Evolutionary conservation across 805 yeast genomes (phyloP).

Genomic region (Vanderwaltozyma tropicalis): DNA sequence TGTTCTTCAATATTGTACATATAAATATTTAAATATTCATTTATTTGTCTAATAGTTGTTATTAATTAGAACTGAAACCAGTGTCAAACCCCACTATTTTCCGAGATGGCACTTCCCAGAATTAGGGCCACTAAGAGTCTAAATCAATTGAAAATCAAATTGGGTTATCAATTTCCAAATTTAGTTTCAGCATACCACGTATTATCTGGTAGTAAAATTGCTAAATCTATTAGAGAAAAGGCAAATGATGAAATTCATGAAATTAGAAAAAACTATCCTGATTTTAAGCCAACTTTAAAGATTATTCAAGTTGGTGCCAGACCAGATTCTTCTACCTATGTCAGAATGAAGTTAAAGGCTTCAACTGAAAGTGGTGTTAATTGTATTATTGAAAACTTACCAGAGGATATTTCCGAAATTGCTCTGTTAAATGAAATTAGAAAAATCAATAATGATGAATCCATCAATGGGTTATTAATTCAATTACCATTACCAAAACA

Average conservation of each 20-base stretch:
- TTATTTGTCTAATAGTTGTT: too few relatives aligned
- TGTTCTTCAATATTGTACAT: too few relatives aligned
- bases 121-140: too few relatives aligned
- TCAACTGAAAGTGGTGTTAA: slow-evolving; percentile 58
- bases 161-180: too few relatives aligned
- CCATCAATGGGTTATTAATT: slow-evolving; percentile 63
- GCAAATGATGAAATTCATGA: slow-evolving; percentile 31
- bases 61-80: too few relatives aligned
- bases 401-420: slow-evolving; percentile 45
- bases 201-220: slow-evolving; percentile 39
- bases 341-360: slow-evolving; percentile 69
- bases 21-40: too few relatives aligned
- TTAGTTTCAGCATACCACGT: slow-evolving; percentile 17
- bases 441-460: slow-evolving; percentile 44
- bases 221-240: slow-evolving; percentile 36
- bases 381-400: slow-evolving; percentile 50
- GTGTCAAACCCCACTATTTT: too few relatives aligned
- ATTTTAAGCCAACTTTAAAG: slow-evolving; percentile 53
- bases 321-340: slow-evolving; percentile 75
- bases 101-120: too few relatives aligned
- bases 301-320: slow-evolving; percentile 71
- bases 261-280: slow-evolving; percentile 32
- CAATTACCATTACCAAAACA: slow-evolving; percentile 72
- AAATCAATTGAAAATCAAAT: not conserved
- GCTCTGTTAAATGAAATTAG: slow-evolving; percentile 45